Evolutionary conservation across 306 rosid species (phyloP), one percentile per base, ranked within the genome.

Genomic region (Inga leiocalycina): DNA sequence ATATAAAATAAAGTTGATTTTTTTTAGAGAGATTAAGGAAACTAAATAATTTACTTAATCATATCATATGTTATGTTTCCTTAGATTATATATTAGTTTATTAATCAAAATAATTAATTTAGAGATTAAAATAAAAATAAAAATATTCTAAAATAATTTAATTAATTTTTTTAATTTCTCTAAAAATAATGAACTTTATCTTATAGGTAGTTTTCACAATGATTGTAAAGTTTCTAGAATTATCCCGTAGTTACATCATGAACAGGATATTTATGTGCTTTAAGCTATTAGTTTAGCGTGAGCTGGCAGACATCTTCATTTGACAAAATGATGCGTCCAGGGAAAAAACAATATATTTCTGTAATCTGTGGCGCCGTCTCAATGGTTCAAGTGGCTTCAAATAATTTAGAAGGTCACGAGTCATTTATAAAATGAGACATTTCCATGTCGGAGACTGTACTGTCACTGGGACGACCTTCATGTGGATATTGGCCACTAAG

Each of bases 341-440:
- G 30, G 16, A 39, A 39, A 32, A 34, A 12, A 17, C 14, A 27
- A 27, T 27, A 30, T 14, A 17, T 45, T 7, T 52, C n/a, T 32
- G 56, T 32, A 51, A 87, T n/a, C 81, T 15, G 80, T 43, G 82
- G 85, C 86, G 62, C 11, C 66, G n/a, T 77, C 71, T 39, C 41
- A 66, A 34, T 74, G 85, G 51, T 67, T 83, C 81, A 78, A 30
- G 68, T 87, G 79, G 81, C 78, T 81, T 75, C 37, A 66, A 70
- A 65, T 59, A 62, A 69, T 59, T 57, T 62, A 20, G 22, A 72
- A 62, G 35, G 39, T 20, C 24, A 22, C 15, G 2, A 59, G 48
- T 61, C 56, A 14, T 5, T 4, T 6, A 39, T 39, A 19, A 48
- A 49, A 59, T 17, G 81, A 87, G 51, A 71, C 57, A 81, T 73